A percentile compares a stretch with the other conserved stretches of the same genome.
These are phyloP conservation scores for Starmerella potacharoeniae DNA, from an alignment of 805 yeast species.

Conservation along the genomic window DNA sequence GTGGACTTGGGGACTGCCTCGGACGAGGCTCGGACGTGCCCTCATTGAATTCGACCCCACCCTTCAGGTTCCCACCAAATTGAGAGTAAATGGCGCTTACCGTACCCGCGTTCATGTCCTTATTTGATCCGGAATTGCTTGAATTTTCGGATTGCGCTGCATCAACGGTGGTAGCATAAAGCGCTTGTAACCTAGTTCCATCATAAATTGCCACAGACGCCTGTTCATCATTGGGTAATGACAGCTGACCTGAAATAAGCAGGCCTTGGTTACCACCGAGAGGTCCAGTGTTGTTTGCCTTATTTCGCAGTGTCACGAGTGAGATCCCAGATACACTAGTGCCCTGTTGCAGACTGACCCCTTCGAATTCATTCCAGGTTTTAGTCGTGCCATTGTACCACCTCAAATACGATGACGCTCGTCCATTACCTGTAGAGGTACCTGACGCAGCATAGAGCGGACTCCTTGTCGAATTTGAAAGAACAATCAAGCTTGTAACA, in stretches of 20 bases:
- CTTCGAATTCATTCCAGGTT: constrained; percentile 6
- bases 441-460: constrained; percentile 7
- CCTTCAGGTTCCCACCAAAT: constrained; percentile 14
- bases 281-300: background rate
- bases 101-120: background rate
- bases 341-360: background rate
- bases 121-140: background rate
- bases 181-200: constrained; percentile 58
- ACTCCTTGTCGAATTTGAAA: constrained; percentile 6
- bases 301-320: background rate
- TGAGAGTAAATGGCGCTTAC: constrained; percentile 29
- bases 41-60: constrained; percentile 6
- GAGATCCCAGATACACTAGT: constrained; percentile 6
- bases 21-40: background rate
- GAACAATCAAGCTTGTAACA: constrained; percentile 7
- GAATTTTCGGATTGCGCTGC: constrained; percentile 7
- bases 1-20: background rate
- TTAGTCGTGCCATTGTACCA: background rate
- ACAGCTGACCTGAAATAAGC: constrained; percentile 47
- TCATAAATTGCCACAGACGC: constrained; percentile 54
- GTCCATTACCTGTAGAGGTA: background rate
- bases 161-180: constrained; percentile 29
- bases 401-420: background rate
- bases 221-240: constrained; percentile 25
- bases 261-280: constrained; percentile 35